These are phyloP conservation scores for Eurotiales sp. DNA, from an alignment of 2,329 filamentous ascomycete species.

Conservation along the genomic window DNA sequence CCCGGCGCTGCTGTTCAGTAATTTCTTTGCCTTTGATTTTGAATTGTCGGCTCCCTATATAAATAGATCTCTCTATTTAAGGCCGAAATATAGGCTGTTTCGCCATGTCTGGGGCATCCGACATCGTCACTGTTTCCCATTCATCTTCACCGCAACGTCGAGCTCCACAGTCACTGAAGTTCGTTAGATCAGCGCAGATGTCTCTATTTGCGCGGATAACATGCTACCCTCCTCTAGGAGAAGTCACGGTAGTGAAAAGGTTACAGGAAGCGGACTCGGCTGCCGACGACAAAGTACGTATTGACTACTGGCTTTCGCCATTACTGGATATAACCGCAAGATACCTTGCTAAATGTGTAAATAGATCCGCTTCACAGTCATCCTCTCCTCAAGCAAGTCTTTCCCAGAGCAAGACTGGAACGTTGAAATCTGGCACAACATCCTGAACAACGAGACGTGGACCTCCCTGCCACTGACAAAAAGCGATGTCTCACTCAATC, in stretches of 20 bases:
- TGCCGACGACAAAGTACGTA: constrained; percentile 25
- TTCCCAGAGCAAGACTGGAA: constrained; percentile 62
- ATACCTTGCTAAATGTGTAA: too few relatives aligned
- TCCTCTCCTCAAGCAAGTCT: constrained; percentile 62
- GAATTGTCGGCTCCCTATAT: too few relatives aligned
- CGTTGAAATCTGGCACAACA: constrained; percentile 71
- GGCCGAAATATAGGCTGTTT: too few relatives aligned
- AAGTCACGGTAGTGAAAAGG: constrained; percentile 60
- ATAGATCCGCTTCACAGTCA: constrained; percentile 59
- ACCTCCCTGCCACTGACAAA: constrained; percentile 54
- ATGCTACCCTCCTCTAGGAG: constrained; percentile 69
- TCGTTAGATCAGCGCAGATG: constrained; percentile 40
- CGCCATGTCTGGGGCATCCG: constrained; percentile 5
- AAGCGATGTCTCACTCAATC: constrained; percentile 23
- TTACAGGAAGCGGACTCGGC: constrained; percentile 26
- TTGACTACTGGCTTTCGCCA: not conserved
- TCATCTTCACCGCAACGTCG: constrained; percentile 1
- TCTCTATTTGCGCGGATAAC: constrained; percentile 53
- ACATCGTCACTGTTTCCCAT: constrained; percentile 4
- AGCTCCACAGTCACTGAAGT: constrained; percentile 18
- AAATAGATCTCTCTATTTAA: too few relatives aligned
- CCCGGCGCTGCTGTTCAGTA: not conserved
- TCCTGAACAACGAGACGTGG: constrained; percentile 54
- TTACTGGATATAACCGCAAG: too few relatives aligned
- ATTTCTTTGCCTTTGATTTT: not conserved